Percentiles rank a stretch among this genome's conserved stretches.
Evolutionary conservation across 106 monocot species (phyloP).

Genomic region (Dendrobium chrysotoxum): DNA sequence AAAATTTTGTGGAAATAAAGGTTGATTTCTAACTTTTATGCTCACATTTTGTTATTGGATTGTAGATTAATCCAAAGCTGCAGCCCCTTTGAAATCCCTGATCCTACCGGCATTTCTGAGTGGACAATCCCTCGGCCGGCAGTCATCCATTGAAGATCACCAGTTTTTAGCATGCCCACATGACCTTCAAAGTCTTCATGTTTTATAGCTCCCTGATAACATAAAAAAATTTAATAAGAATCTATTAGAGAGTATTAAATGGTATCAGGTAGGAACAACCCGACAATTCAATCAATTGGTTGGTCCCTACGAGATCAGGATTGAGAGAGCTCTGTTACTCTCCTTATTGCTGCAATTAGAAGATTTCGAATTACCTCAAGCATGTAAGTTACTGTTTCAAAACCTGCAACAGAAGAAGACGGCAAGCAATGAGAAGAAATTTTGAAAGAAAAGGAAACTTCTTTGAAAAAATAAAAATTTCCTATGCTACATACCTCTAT

Average conservation of each 20-base stretch:
- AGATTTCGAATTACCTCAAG: conserved; percentile 42
- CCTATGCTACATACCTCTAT: conserved; percentile 48
- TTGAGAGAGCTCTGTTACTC: too few relatives aligned
- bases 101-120: conserved; percentile 66
- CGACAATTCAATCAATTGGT: too few relatives aligned
- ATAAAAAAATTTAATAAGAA: background rate
- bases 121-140: conserved; percentile 78
- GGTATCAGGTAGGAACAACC: too few relatives aligned
- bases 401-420: conserved; percentile 36
- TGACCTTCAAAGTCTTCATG: conserved; percentile 83
- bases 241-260: too few relatives aligned
- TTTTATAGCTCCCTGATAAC: conserved; percentile 53
- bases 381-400: conserved; percentile 89
- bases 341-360: too few relatives aligned
- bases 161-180: conserved; percentile 60
- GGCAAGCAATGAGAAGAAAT: conserved; percentile 4
- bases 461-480: background rate
- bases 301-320: background rate
- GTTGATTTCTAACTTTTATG: background rate
- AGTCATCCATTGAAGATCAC: conserved; percentile 92
- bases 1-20: too few relatives aligned
- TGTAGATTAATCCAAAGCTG: conserved; percentile 94
- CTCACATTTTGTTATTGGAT: conserved; percentile 73
- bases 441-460: too few relatives aligned
- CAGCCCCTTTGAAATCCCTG: conserved; percentile 55